Evolutionary conservation across 169 alveolate species (phyloP).

Genomic region (Toxoplasma gondii): DNA sequence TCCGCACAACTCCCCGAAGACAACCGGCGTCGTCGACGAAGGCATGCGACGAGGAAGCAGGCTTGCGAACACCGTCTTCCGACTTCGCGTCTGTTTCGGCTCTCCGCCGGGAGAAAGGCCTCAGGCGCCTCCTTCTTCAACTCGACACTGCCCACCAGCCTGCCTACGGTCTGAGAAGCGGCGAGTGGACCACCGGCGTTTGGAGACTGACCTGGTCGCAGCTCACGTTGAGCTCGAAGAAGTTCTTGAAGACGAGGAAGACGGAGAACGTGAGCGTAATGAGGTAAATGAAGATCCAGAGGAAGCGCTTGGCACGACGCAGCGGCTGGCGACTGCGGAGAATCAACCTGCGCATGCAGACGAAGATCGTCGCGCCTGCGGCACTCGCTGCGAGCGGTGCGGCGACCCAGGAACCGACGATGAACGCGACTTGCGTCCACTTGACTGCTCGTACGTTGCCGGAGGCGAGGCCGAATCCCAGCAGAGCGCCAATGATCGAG

Average conservation of each 20-base stretch:
- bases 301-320: slow-evolving; percentile 58
- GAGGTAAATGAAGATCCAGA: slow-evolving; percentile 49
- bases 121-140: no score
- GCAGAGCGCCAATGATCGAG: slow-evolving; percentile 83
- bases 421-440: slow-evolving; percentile 79
- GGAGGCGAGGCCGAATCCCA: slow-evolving; percentile 87
- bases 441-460: slow-evolving; percentile 78
- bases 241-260: slow-evolving; percentile 58
- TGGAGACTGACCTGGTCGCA: slow-evolving; percentile 60
- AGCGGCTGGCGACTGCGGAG: slow-evolving; percentile 70
- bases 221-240: slow-evolving; percentile 59
- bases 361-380: slow-evolving; percentile 52
- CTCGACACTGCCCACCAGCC: no score
- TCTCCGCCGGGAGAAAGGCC: no score
- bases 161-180: no score
- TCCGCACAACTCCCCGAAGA: no score
- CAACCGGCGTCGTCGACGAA: no score
- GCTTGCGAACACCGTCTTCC: no score
- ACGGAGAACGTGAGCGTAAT: slow-evolving; percentile 46
- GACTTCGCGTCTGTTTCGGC: no score
- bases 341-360: slow-evolving; percentile 59
- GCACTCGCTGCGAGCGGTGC: slow-evolving; percentile 64
- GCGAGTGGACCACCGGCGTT: no score
- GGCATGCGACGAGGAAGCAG: no score
- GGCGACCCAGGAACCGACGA: slow-evolving; percentile 79